These are phyloP conservation scores for Suillus occidentalis DNA, from an alignment of 768 basidiomycete genomes.

Conservation along the genomic window DNA sequence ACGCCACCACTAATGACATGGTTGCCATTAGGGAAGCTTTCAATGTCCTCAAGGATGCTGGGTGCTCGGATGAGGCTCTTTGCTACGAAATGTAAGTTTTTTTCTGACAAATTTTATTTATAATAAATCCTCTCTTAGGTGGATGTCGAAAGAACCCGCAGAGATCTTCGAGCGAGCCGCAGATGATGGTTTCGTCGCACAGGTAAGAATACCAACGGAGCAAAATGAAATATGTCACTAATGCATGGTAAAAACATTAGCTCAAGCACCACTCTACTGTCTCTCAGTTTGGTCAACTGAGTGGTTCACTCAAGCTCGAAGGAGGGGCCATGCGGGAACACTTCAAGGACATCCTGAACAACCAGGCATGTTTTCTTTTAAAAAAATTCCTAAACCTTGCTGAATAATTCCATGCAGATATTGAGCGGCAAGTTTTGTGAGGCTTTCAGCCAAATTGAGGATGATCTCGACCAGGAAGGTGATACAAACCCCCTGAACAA, in stretches of 20 bases:
- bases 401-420: slow-evolving; percentile 36
- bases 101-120: not conserved
- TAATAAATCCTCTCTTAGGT: slow-evolving; percentile 37
- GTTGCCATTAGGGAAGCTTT: slow-evolving; percentile 53
- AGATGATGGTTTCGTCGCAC: slow-evolving; percentile 62
- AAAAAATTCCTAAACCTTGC: not conserved
- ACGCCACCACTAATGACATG: not conserved
- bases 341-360: slow-evolving; percentile 58
- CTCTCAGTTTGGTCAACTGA: slow-evolving; percentile 64
- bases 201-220: slow-evolving; percentile 34
- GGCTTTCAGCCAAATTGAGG: slow-evolving; percentile 56
- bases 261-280: slow-evolving; percentile 61
- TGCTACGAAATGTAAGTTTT: slow-evolving; percentile 59
- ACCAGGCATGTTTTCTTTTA: slow-evolving; percentile 41
- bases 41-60: slow-evolving; percentile 59
- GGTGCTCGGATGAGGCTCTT: slow-evolving; percentile 65
- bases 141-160: slow-evolving; percentile 73
- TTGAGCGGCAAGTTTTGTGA: slow-evolving; percentile 59
- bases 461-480: slow-evolving; percentile 56
- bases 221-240: not conserved
- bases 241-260: slow-evolving; percentile 27
- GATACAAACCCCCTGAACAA: slow-evolving; percentile 53
- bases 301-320: slow-evolving; percentile 55
- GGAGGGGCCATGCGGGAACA: slow-evolving; percentile 49
- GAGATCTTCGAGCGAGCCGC: slow-evolving; percentile 69